Base-by-base conservation (phyloP, 768 basidiomycete genomes). In the Pleurotus cornucopiae region DNA sequence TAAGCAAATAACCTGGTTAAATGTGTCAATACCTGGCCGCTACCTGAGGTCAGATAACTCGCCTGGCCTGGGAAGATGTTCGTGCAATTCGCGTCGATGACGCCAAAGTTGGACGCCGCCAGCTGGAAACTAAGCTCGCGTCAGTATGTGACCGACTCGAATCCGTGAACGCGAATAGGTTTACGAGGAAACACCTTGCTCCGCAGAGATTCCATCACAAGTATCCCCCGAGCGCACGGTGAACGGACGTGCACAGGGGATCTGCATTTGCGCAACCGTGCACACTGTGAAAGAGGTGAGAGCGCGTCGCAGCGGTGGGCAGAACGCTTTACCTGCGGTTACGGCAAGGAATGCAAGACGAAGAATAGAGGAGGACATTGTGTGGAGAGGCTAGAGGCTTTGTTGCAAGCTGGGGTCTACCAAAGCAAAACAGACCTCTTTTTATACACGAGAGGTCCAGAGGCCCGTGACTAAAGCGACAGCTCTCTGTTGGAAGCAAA, bases 51-150 rank as follows among this genome's bases (percentile, higher is more conserved):
- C 6, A 39, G 25, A 12, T 26, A 21, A 13, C 68, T 55, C 49
- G 78, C 81, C 71, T 83, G 72, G 55, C 77, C 83, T 9, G 71
- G 58, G 13, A 64, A 63, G 43, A 89, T 74, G 70, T 89, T 84
- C 49, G 72, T 68, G 66, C 88, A 89, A 16, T 61, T 65, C 0
- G 77, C 54, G 64, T 85, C 73, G 62, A 87, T 80, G 56, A 65
- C 58, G 21, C 68, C 76, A 4, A 62, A 59, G 67, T 82, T 83
- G 57, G 80, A 78, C 38, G 72, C 55, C 18, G 78, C 77, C 57
- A 89, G 78, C 67, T 89, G 86, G 70, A 74, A 84, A 0, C 82
- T 83, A 57, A 45, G 34, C 12, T 20, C 21, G 47, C 11, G 30
- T 5, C 38, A 38, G 23, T 41, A n/a, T 30, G 16, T 51, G 21